Percentiles rank a stretch among this genome's conserved stretches.
phyloP scores from a whole-genome alignment of 768 basidiomycete species.

The Serendipita sp. region DNA sequence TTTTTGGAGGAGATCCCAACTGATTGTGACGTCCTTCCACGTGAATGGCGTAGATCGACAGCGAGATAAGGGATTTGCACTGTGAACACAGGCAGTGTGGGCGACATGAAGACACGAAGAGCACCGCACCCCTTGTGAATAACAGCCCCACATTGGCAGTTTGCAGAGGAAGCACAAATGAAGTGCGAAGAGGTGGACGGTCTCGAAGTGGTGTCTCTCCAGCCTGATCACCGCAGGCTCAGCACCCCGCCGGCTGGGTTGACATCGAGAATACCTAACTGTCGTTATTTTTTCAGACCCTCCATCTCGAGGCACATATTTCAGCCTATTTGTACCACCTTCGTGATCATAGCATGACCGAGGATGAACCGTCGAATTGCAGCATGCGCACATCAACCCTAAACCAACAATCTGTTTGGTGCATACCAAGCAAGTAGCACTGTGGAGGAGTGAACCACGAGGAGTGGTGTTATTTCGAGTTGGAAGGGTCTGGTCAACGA shows the following conservation, averaged over 20 bases:
- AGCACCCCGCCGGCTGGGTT: constrained; percentile 19
- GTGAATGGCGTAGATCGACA: constrained; percentile 29
- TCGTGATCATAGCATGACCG: constrained; percentile 56
- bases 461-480: constrained; percentile 22
- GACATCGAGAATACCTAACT: constrained; percentile 40
- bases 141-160: constrained; percentile 57
- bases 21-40: constrained; percentile 33
- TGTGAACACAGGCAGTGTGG: constrained; percentile 34
- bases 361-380: constrained; percentile 54
- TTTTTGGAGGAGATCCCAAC: constrained; percentile 34
- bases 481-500: constrained; percentile 18
- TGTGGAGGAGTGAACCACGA: constrained; percentile 10
- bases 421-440: constrained; percentile 38
- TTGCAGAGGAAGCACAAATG: constrained; percentile 53
- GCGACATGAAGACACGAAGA: constrained; percentile 41
- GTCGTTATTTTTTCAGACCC: constrained; percentile 42
- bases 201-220: constrained; percentile 35
- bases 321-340: constrained; percentile 36
- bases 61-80: constrained; percentile 15
- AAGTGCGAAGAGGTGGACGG: constrained; percentile 55
- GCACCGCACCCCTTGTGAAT: constrained; percentile 49
- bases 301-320: constrained; percentile 18
- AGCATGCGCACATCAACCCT: constrained; percentile 54
- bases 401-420: constrained; percentile 40
- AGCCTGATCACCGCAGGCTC: constrained; percentile 13